Base-by-base conservation (phyloP, 2,329 filamentous ascomycete species). In the Graphiopsis chlorocephala region DNA sequence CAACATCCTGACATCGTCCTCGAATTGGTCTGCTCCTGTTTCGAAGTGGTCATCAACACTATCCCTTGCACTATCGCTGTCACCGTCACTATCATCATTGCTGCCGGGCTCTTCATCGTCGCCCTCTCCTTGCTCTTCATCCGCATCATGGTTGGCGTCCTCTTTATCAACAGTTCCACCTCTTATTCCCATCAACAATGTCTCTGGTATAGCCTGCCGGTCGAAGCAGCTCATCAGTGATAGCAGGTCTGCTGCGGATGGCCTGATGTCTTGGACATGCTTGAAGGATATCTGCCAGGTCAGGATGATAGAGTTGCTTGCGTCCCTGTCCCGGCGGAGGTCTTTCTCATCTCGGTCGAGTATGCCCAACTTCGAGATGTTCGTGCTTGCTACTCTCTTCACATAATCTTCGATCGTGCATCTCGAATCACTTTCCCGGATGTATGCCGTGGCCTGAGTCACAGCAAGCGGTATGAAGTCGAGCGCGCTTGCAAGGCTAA, bases 211-310 rank as follows among this genome's bases (percentile, higher is more conserved):
- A 1, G 28, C 15, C 31, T 63, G 61, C 3, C 72, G 71, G 61
- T 83, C 75, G 68, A 80, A 83, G 65, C 80, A 79, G 72, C 80
- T 81, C 78, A 83, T 79, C 7, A 83, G 72, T 0, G 78, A 79
- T 0, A 84, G 67, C n/a, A 83, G 68, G 17, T 80, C 69, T 2
- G 80, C 74, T 10, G 81, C 82, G 4, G 64, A 47, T 20, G 29
- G 25, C 11, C 29, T 48, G 1, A 10, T 33, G 2, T 53, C 2
- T 64, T n/a, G n/a, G n/a, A n/a, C 63, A 12, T 67, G 65, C 31
- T 67, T 60, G 47, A 20, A 31, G 20, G 67, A 71, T 35, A 71
- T 70, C 50, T 69, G 65, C 69, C 65, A 71, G 3, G 70, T 70
- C 6, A 63, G n/a, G 2, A 72, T n/a, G 33, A 72, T 65, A 15